Conservation (phyloP, 768 basidiomycete genomes). For the Collybia mongolica region DNA sequence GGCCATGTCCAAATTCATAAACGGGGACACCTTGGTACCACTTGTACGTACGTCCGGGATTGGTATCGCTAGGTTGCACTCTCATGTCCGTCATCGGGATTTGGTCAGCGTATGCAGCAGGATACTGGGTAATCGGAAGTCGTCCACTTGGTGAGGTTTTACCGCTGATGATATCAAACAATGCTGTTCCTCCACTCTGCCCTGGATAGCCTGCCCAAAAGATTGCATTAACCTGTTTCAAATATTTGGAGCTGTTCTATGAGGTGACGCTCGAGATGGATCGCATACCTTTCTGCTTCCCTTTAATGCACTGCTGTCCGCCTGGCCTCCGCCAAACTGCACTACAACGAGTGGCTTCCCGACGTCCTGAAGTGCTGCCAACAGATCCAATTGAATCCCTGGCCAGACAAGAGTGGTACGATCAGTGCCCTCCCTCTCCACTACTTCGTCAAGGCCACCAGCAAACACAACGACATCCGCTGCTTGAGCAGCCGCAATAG, state of each 20-base stretch:
- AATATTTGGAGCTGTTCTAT: background rate
- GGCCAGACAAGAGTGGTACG: conserved; percentile 52
- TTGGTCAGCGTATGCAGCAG: conserved; percentile 42
- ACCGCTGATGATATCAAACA: conserved; percentile 52
- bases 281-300: conserved; percentile 35
- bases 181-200: conserved; percentile 52
- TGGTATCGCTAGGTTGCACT: conserved; percentile 44
- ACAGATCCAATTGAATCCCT: conserved; percentile 50
- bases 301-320: conserved; percentile 48
- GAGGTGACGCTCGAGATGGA: background rate
- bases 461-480: conserved; percentile 53
- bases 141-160: conserved; percentile 55
- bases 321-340: conserved; percentile 60
- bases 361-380: conserved; percentile 39
- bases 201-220: conserved; percentile 60
- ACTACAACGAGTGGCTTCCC: conserved; percentile 54
- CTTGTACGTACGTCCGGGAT: conserved; percentile 57
- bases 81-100: conserved; percentile 61
- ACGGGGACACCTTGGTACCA: conserved; percentile 55
- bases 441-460: conserved; percentile 50
- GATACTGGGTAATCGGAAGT: conserved; percentile 54
- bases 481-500: conserved; percentile 43
- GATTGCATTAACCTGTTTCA: conserved; percentile 42
- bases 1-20: conserved; percentile 55
- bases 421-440: conserved; percentile 50